Conservation (phyloP, 163 green algal species). For the Coccomyxa subellipsoidea region DNA sequence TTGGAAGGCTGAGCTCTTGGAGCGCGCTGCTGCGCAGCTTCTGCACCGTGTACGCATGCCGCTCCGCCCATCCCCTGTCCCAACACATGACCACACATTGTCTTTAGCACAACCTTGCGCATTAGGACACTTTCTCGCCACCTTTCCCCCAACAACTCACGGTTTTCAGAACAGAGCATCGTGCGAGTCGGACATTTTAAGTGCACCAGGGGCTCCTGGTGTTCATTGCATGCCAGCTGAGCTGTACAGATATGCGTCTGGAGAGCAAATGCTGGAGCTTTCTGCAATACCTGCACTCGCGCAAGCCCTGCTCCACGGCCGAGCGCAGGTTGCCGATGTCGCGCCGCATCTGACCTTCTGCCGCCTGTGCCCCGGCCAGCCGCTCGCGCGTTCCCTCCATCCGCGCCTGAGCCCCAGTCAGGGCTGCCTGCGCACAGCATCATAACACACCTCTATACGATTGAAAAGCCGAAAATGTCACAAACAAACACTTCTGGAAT, state of each 20-base stretch:
- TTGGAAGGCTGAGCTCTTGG: slow-evolving; percentile 15
- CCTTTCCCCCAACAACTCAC: too few relatives aligned
- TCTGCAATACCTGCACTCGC: slow-evolving; percentile 16
- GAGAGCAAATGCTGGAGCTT: too few relatives aligned
- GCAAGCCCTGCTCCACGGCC: neutral
- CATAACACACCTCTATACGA: too few relatives aligned
- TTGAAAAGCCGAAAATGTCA: too few relatives aligned
- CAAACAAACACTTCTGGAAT: too few relatives aligned
- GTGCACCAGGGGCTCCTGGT: too few relatives aligned
- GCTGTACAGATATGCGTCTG: too few relatives aligned
- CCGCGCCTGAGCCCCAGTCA: neutral
- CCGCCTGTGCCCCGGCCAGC: neutral
- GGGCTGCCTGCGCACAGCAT: neutral
- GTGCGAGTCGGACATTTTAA: too few relatives aligned
- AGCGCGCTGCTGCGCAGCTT: neutral
- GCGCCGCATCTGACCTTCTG: neutral
- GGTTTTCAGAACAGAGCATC: too few relatives aligned
- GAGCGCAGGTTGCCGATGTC: neutral
- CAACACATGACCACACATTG: neutral
- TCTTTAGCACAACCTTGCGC: neutral
- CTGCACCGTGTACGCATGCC: neutral
- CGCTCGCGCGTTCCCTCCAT: neutral
- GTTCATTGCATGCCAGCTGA: neutral
- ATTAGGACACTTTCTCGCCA: too few relatives aligned
- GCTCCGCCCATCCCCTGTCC: slow-evolving; percentile 5